Evolutionary conservation across 306 rosid species (phyloP).

Genomic region (Vicia villosa): DNA sequence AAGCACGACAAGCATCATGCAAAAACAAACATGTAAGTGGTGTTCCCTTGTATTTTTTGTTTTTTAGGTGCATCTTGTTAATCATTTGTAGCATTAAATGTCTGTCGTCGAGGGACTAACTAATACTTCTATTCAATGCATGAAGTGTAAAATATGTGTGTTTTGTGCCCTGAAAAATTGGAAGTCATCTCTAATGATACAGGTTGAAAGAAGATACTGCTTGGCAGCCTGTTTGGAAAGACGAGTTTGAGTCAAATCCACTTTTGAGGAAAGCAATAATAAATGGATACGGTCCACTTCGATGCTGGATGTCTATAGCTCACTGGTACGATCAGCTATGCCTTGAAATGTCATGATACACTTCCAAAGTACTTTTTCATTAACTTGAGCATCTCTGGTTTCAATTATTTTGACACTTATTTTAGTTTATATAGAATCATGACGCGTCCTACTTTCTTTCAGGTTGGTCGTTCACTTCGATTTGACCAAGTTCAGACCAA

Average conservation of each 20-base stretch:
- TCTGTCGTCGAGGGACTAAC: neutral
- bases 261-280: constrained; percentile 71
- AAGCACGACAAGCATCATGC: constrained; percentile 98
- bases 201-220: constrained; percentile 95
- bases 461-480: constrained; percentile 86
- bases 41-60: constrained; percentile 5
- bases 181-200: constrained; percentile 27
- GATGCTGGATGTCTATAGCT: constrained; percentile 93
- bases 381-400: constrained; percentile 30
- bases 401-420: constrained; percentile 17
- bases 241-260: constrained; percentile 78
- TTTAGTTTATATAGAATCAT: constrained; percentile 18
- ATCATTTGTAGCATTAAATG: constrained; percentile 18
- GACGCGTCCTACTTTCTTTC: constrained; percentile 37
- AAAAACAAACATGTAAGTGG: constrained; percentile 88
- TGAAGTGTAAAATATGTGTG: constrained; percentile 15
- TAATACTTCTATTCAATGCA: constrained; percentile 13
- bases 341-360: constrained; percentile 18
- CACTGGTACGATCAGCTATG: constrained; percentile 62
- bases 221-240: constrained; percentile 84
- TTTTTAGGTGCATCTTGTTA: constrained; percentile 22
- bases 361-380: constrained; percentile 26
- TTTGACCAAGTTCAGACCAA: constrained; percentile 80
- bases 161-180: constrained; percentile 16
- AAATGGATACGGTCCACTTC: constrained; percentile 84